Evolutionary conservation across 495 filamentous ascomycete species (phyloP).

Genomic region (Hypoxylon rickii): DNA sequence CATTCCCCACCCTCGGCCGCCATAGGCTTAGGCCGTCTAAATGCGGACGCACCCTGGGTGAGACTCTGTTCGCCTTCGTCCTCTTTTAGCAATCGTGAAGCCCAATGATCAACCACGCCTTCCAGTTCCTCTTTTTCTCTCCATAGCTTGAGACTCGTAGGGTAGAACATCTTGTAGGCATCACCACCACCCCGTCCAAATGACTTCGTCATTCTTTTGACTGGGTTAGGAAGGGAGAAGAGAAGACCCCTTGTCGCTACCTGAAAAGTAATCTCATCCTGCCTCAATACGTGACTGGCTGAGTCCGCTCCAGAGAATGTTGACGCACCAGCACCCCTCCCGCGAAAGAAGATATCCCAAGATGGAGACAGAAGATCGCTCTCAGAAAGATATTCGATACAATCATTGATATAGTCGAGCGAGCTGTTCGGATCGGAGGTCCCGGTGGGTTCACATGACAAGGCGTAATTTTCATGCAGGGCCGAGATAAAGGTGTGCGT

Average conservation of each 20-base stretch:
- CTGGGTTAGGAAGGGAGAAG: slow-evolving; percentile 81
- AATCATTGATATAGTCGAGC: slow-evolving; percentile 70
- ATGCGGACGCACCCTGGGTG: slow-evolving; percentile 48
- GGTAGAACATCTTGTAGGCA: slow-evolving; percentile 86
- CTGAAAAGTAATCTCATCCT: slow-evolving; percentile 92
- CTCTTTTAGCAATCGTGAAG: slow-evolving; percentile 57
- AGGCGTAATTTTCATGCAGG: slow-evolving; percentile 90
- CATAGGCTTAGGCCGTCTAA: slow-evolving; percentile 40
- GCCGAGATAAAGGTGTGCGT: slow-evolving; percentile 86
- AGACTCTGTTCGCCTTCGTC: slow-evolving; percentile 42
- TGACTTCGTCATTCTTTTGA: slow-evolving; percentile 64
- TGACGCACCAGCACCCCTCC: slow-evolving; percentile 46
- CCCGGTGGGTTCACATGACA: slow-evolving; percentile 72
- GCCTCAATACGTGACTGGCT: slow-evolving; percentile 74
- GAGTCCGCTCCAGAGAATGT: slow-evolving; percentile 52
- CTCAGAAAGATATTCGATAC: slow-evolving; percentile 84
- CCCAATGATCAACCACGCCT: slow-evolving; percentile 69
- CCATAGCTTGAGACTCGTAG: slow-evolving; percentile 77
- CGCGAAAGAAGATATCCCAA: slow-evolving; percentile 58
- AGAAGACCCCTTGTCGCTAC: slow-evolving; percentile 81
- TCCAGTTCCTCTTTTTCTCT: slow-evolving; percentile 77
- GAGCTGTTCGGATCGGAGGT: slow-evolving; percentile 51
- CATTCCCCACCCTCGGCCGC: slow-evolving; percentile 39
- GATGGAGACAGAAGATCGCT: slow-evolving; percentile 77
- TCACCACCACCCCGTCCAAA: slow-evolving; percentile 53